Evolutionary conservation across 805 yeast species (phyloP), one percentile per base, ranked within the genome.

Genomic region (Suhomyces canberraensis): DNA sequence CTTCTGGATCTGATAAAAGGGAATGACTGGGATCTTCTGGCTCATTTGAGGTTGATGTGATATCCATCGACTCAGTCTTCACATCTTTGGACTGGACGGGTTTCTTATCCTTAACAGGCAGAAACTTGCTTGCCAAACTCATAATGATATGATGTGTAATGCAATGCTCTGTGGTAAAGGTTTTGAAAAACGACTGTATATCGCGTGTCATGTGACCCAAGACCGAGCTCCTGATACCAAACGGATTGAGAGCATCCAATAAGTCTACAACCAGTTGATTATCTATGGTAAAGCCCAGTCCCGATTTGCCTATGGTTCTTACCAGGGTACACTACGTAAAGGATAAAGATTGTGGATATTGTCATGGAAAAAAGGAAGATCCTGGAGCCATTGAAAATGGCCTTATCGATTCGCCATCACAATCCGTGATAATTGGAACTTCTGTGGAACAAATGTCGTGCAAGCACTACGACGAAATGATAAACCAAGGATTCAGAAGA

Each of bases 401-500:
- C 61, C 3, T 39, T 17, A 11, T 11, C 22, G 16, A 17, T 16
- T 34, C 48, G 5, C 41, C 46, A 7, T 32, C 61, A 11, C 59
- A 44, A 22, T 51, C 45, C 13, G 41, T 55, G 25, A 54, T 64
- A 16, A 52, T 69, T 14, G 74, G 73, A 2, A 38, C 76, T 35
- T 62, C 61, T 13, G 64, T 68, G 8, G 68, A 66, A 30, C 56
- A 56, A n/a, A 66, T 79, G 64, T 54, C 77, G 0, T 62, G 75
- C 5, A 54, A 56, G 13, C 73, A 71, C 18, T 88, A 88, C 51
- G 90, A 85, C 50, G 51, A 47, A 15, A 54, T 85, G 45, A 76
- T 90, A 48, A 80, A 87, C 47, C 62, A 69, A 46, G 95, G 95
- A 2, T 88, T 75, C 52, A 75, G 95, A 55, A 65, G 97, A 37